Conservation (phyloP, 306 rosid genomes). For the Lathyrus sativus region DNA sequence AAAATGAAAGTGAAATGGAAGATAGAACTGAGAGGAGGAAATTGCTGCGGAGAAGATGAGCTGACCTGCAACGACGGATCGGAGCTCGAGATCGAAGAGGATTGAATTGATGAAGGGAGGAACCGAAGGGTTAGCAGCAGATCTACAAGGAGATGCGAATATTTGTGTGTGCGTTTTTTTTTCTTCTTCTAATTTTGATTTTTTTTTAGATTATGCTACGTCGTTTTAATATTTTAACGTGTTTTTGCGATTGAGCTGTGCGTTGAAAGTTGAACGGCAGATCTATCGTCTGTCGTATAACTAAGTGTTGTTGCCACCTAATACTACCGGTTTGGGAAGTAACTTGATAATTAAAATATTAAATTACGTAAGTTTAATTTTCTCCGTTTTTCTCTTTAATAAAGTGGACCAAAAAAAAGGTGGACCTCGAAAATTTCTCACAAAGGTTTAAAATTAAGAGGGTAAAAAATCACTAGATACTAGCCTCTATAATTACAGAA, state of each 20-base stretch:
- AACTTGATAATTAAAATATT: too few relatives aligned
- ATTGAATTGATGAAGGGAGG: constrained; percentile 40
- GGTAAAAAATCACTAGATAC: too few relatives aligned
- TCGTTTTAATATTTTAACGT: background rate
- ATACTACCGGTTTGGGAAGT: background rate
- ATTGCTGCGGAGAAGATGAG: constrained; percentile 18
- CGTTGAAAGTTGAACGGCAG: constrained; percentile 18
- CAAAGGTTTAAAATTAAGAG: too few relatives aligned
- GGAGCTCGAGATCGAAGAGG: constrained; percentile 43
- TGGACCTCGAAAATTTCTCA: too few relatives aligned
- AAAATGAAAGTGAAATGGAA: background rate
- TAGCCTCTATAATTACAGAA: too few relatives aligned
- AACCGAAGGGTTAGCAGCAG: constrained; percentile 53
- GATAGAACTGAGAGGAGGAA: background rate
- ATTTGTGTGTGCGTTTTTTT: background rate
- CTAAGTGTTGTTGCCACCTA: background rate
- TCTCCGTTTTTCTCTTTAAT: too few relatives aligned
- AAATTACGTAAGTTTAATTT: too few relatives aligned
- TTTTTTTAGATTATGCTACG: background rate
- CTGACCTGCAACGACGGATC: constrained; percentile 59
- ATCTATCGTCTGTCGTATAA: constrained; percentile 1
- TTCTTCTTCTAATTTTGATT: background rate
- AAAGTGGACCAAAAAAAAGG: too few relatives aligned
- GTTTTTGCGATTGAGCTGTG: constrained; percentile 5
- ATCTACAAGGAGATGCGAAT: constrained; percentile 52